Evolutionary conservation across 768 basidiomycete species (phyloP), one percentile per base, ranked within the genome.

Genomic region (Dioszegia crocea): DNA sequence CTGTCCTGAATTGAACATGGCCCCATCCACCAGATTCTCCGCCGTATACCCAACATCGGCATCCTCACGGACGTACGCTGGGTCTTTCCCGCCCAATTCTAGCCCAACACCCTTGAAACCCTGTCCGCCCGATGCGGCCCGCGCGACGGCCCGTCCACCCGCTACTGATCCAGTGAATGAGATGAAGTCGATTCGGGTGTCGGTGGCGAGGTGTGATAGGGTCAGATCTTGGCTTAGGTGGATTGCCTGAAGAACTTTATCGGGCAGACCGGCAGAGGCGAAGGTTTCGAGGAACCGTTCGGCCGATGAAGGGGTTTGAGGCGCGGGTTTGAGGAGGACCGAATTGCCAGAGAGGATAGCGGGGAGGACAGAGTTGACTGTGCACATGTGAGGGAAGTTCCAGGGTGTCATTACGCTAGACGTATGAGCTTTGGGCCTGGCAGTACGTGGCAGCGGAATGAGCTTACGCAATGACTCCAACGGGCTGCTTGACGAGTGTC

Each of bases 31-130:
- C 2, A 98, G 83, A 68, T 97, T 87, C 23, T 84, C 82, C 12
- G 85, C 86, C 0, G 91, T 87, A 68, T 88, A 97, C 11, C 84
- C 83, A 0, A 96, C 70, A 77, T 96, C 85, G 0, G 88, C 91
- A 75, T 97, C 94, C 1, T 83, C 78, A 23, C 91, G 81, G 5
- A 99, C 92, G 70, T 97, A 99, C 1, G 94, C 96, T 2, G 96
- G 91, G 71, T 99, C 96, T 77, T 99, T 98, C 0, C 96, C 96
- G 1, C 96, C 96, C 16, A 99, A 84, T 88, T 96, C 92, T 30
- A 96, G 80, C 0, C 83, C 89, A 17, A 91, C 88, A 4, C 89
- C 88, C 63, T 89, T 94, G 80, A 97, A 93, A 0, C 85, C 85
- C 1, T 74, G 65, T 0, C 84, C 86, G 27, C 78, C 77, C 0